Base-by-base conservation (phyloP, 23 red algal genomes). In the Gracilaria vermiculophylla region DNA sequence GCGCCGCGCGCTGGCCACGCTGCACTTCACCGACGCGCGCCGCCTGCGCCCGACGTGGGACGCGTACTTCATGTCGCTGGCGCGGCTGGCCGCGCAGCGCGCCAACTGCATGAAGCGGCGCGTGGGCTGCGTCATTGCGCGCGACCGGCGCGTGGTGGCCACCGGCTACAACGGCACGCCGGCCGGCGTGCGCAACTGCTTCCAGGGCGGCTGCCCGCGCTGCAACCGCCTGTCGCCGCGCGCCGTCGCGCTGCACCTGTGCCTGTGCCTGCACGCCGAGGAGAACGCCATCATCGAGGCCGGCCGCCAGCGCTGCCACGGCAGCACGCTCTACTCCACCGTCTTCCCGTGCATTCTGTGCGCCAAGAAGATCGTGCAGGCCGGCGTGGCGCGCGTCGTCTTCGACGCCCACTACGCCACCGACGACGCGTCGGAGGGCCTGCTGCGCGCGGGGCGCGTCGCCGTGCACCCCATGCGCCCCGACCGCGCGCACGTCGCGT, bases 271-370 rank as follows among this genome's bases (percentile, higher is more conserved):
- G 43, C 97, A 99, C 39, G 97, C 97, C 17, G 97, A 99, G 58
- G 97, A 99, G 64, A 99, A 99, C 44, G 97, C 97, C 8, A 95
- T 99, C 33, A 99, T 99, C 56, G 97, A 99, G 64, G 97, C 97
- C 34, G 97, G 97, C 19, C 79, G 97, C 16, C 80, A 84, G 19
- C 89, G 97, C 17, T 99, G 97, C 56, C 80, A 82, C 40, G 76
- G 55, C 35, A 82, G 64, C 31, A 95, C 83, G 35, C 58, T 99
- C 51, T 99, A 95, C 73, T 92, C 97, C 11, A 96, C 66, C 35
- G 55, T 99, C 31, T 99, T 94, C 87, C 97, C 97, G 25, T 99
- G 97, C 60, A 81, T 99, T 47, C 32, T 85, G 31, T 99, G 97
- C 76, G 76, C 97, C 5, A 99, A 99, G 69, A 95, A 96, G 70